phyloP scores from a whole-genome alignment of 306 rosid genomes.

The Acmispon strigosus region DNA sequence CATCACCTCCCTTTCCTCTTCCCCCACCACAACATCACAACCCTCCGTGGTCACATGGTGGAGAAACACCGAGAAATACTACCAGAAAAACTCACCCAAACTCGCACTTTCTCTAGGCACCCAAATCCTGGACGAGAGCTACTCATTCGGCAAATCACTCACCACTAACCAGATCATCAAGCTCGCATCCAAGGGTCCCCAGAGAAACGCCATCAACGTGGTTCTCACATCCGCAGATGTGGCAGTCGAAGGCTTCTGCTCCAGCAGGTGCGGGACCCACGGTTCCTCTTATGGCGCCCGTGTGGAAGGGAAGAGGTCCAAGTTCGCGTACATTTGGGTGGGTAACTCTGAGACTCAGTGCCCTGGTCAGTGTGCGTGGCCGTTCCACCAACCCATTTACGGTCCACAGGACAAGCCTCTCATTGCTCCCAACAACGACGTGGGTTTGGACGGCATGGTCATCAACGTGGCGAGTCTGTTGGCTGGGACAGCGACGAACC shows the following conservation, averaged over 20 bases:
- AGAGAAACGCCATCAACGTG: constrained; percentile 40
- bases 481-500: constrained; percentile 60
- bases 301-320: constrained; percentile 22
- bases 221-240: constrained; percentile 51
- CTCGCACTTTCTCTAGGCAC: constrained; percentile 26
- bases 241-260: constrained; percentile 45
- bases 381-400: constrained; percentile 79
- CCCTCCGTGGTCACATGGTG: constrained; percentile 55
- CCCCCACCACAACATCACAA: constrained; percentile 7
- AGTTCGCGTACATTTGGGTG: constrained; percentile 61
- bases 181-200: constrained; percentile 41
- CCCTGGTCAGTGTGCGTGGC: constrained; percentile 83
- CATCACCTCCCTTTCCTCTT: constrained; percentile 30
- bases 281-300: constrained; percentile 31
- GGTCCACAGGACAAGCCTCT: constrained; percentile 55
- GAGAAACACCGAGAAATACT: constrained; percentile 43
- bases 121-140: constrained; percentile 34
- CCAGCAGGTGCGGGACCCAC: constrained; percentile 52
- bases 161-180: constrained; percentile 27
- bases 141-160: constrained; percentile 48
- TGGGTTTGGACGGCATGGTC: constrained; percentile 64
- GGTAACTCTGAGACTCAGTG: constrained; percentile 68
- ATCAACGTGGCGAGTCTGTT: constrained; percentile 61
- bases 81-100: constrained; percentile 12
- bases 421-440: constrained; percentile 61